These are phyloP conservation scores for Fraxinus excelsior DNA, from an alignment of 257 asterid genomes.

Conservation along the genomic window DNA sequence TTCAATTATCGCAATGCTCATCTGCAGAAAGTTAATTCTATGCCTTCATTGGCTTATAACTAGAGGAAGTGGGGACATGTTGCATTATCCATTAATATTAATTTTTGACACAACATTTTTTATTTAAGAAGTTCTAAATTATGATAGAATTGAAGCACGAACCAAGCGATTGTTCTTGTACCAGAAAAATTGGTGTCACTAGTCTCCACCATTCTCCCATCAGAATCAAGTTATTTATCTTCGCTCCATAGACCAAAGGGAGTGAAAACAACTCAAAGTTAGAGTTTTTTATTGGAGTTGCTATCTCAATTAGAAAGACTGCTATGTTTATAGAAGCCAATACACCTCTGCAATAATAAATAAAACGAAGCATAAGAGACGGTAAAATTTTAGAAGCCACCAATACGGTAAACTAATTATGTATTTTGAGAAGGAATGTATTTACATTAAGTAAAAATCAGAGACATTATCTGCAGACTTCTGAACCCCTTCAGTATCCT, in stretches of 20 bases:
- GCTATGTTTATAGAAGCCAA: constrained; percentile 76
- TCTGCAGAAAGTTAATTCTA: constrained; percentile 9
- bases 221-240: constrained; percentile 72
- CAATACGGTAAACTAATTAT: not conserved
- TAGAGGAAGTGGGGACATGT: not conserved
- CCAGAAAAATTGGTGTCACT: constrained; percentile 94
- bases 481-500: constrained; percentile 22
- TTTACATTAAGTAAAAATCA: constrained; percentile 70
- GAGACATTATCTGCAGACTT: constrained; percentile 49
- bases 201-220: constrained; percentile 97
- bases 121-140: constrained; percentile 16
- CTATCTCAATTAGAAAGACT: constrained; percentile 77
- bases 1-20: not conserved
- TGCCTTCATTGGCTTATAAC: constrained; percentile 11
- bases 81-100: not conserved
- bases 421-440: constrained; percentile 16
- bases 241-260: constrained; percentile 78
- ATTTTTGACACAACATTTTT: constrained; percentile 5
- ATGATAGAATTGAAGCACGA: constrained; percentile 58
- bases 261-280: constrained; percentile 59
- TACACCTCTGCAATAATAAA: constrained; percentile 54
- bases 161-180: constrained; percentile 68
- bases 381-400: not conserved
- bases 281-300: constrained; percentile 72
- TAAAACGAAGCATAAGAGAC: not conserved